Percentiles rank a stretch among this genome's conserved stretches.
Evolutionary conservation across 352 stramenopile genomes (phyloP).

Genomic region (Globisporangium takayamanum): DNA sequence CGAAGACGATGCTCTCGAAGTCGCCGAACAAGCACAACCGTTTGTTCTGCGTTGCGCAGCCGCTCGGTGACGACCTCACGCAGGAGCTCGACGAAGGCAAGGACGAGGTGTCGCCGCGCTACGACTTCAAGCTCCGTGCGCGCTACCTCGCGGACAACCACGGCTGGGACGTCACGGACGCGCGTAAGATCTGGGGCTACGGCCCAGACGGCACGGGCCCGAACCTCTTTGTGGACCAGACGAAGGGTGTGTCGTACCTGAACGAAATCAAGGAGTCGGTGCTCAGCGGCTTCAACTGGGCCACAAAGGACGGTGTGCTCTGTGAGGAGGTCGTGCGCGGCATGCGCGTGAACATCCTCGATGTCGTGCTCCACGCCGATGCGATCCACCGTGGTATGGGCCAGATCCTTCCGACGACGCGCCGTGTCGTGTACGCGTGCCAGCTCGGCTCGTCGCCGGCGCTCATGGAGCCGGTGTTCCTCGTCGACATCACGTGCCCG

Average conservation of each 20-base stretch:
- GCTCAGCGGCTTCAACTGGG: slow-evolving; percentile 98
- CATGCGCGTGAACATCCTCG: slow-evolving; percentile 97
- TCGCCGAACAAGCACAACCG: slow-evolving; percentile 99
- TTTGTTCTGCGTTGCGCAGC: slow-evolving; percentile 94
- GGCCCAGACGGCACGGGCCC: slow-evolving; percentile 97
- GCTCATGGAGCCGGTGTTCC: slow-evolving; percentile 98
- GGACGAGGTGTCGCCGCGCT: slow-evolving; percentile 81
- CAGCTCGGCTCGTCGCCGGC: slow-evolving; percentile 93
- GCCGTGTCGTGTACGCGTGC: slow-evolving; percentile 97
- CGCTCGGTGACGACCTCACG: slow-evolving; percentile 92
- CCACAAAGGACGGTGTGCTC: slow-evolving; percentile 96
- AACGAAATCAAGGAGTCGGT: slow-evolving; percentile 99
- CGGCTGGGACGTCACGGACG: slow-evolving; percentile 96
- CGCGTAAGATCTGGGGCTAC: slow-evolving; percentile 99
- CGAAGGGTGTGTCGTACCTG: slow-evolving; percentile 99
- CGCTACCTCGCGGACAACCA: slow-evolving; percentile 97
- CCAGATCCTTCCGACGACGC: slow-evolving; percentile 99
- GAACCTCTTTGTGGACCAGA: slow-evolving; percentile 98
- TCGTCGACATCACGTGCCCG: slow-evolving; percentile 98
- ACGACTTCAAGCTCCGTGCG: slow-evolving; percentile 96
- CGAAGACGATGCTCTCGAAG: slow-evolving; percentile 97
- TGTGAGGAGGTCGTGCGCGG: slow-evolving; percentile 97
- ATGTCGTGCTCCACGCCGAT: slow-evolving; percentile 99
- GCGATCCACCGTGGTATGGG: slow-evolving; percentile 99
- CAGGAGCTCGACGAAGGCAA: slow-evolving; percentile 97